Base-by-base conservation (phyloP, 768 basidiomycete genomes). In the Xanthoconium purpureum region DNA sequence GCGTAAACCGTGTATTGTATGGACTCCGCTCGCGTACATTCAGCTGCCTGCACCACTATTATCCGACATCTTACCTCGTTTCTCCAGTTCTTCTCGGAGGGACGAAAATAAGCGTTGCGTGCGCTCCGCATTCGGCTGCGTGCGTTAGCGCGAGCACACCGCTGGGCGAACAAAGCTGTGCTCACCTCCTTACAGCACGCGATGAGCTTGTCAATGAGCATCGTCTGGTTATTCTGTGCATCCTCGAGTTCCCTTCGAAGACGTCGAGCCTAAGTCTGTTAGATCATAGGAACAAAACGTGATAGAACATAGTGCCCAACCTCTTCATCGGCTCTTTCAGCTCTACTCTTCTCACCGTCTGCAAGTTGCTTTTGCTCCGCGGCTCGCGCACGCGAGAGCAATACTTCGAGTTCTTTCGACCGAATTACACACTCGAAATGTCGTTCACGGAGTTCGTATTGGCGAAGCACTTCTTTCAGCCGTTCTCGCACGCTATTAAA, bases 391-490 rank as follows among this genome's bases (percentile, higher is more conserved):
- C 91, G 84, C 47, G 92, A 91, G 15, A 94, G 78, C 18, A 94
- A 74, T 15, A 94, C 89, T 68, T 94, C 92, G 24, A 94, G 80
- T 71, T 94, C 92, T 73, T 94, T 94, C 42, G 92, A 94, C 40
- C 92, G 88, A 54, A 94, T 87, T 30, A 94, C 88, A 60, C 90
- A 92, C 74, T 94, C 92, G 63, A 94, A 94, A 77, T 94, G 92
- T 68, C 85, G 86, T 75, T 94, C 92, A 57, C 92, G 87, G 54
- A 93, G 83, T 66, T 94, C 88, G 67, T 94, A 94, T 67, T 93
- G 91, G 28, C 85, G 84, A 43, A 94, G 82, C 36, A 94, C 82
- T 63, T 92, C 89, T 67, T 92, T 94, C 71, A 94, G 78, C 47
- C 92, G 85, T 73, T 91, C 89, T 35, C 89, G 88, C 42, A 91